Conservation (phyloP, 2,329 filamentous ascomycete species). For the Aotearoamyces nothofagi region DNA sequence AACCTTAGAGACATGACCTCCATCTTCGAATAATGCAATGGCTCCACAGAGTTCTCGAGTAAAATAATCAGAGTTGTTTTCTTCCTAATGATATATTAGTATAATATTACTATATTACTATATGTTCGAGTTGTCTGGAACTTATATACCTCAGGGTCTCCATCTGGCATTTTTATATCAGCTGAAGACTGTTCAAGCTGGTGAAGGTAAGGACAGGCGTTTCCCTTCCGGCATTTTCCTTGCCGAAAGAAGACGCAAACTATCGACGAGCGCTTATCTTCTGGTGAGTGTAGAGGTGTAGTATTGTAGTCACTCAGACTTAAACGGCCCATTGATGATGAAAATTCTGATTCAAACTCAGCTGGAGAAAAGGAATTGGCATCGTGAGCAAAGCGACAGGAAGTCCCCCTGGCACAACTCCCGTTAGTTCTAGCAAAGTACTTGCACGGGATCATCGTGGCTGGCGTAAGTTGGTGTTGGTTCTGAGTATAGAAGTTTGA, state of each 20-base stretch:
- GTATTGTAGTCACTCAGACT: neutral
- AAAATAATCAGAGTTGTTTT: slow-evolving; percentile 9
- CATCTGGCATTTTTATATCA: slow-evolving; percentile 4
- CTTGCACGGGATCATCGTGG: slow-evolving; percentile 8
- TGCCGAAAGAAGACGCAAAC: slow-evolving; percentile 1
- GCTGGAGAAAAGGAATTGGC: neutral
- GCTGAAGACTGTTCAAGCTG: neutral
- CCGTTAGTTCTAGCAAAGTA: slow-evolving; percentile 9
- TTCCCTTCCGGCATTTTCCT: slow-evolving; percentile 4
- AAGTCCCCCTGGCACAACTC: slow-evolving; percentile 7
- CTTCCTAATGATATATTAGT: slow-evolving; percentile 8
- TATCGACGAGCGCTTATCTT: neutral
- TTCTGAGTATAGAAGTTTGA: too few relatives aligned
- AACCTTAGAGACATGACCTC: slow-evolving; percentile 13
- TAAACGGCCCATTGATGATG: neutral
- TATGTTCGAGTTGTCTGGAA: slow-evolving; percentile 3
- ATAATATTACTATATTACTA: too few relatives aligned
- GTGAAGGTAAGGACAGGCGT: slow-evolving; percentile 5
- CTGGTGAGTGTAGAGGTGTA: neutral
- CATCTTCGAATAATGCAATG: slow-evolving; percentile 9
- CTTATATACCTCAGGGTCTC: slow-evolving; percentile 2
- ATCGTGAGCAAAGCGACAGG: slow-evolving; percentile 8
- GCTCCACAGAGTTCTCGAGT: slow-evolving; percentile 12
- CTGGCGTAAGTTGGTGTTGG: too few relatives aligned
- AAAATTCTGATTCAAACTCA: neutral